Conservation (phyloP, 805 yeast genomes). For the Ogataea wickerhamii region DNA sequence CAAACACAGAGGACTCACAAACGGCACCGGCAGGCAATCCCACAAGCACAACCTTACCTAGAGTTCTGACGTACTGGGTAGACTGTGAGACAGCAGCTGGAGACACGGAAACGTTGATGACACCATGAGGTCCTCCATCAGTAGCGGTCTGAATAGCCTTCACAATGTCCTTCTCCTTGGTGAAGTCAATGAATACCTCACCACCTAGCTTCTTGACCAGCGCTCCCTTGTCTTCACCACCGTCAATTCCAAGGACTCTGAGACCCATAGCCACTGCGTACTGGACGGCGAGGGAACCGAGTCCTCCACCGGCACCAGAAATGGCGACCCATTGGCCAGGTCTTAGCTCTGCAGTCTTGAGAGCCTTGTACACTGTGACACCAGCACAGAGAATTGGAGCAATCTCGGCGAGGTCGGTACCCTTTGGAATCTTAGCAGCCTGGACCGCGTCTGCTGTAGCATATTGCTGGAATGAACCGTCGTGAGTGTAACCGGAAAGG, state of each 20-base stretch:
- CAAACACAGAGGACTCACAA: conserved; percentile 66
- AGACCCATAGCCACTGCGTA: conserved; percentile 76
- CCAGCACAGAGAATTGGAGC: conserved; percentile 91
- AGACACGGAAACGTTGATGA: conserved; percentile 60
- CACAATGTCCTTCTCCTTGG: conserved; percentile 40
- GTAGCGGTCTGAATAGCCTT: conserved; percentile 40
- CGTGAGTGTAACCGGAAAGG: conserved; percentile 83
- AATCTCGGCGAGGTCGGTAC: conserved; percentile 67
- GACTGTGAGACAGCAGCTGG: conserved; percentile 51
- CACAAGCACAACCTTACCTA: conserved; percentile 62
- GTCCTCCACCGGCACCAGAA: conserved; percentile 82
- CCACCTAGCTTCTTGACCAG: conserved; percentile 56
- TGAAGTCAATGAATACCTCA: conserved; percentile 58
- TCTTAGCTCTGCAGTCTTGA: conserved; percentile 71
- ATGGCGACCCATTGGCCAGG: conserved; percentile 79
- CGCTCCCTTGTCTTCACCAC: conserved; percentile 63
- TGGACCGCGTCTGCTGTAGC: conserved; percentile 86
- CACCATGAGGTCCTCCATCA: conserved; percentile 62
- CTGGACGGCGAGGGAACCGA: conserved; percentile 74
- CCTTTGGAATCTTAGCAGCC: conserved; percentile 75
- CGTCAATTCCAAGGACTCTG: conserved; percentile 70
- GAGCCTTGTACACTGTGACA: conserved; percentile 86
- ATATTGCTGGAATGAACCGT: conserved; percentile 89
- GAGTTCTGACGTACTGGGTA: conserved; percentile 54
- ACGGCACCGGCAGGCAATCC: conserved; percentile 81